Percentiles rank a stretch among this genome's conserved stretches.
Evolutionary conservation across 2,329 filamentous ascomycete genomes (phyloP).

Genomic region (Verticillium nonalfalfae): DNA sequence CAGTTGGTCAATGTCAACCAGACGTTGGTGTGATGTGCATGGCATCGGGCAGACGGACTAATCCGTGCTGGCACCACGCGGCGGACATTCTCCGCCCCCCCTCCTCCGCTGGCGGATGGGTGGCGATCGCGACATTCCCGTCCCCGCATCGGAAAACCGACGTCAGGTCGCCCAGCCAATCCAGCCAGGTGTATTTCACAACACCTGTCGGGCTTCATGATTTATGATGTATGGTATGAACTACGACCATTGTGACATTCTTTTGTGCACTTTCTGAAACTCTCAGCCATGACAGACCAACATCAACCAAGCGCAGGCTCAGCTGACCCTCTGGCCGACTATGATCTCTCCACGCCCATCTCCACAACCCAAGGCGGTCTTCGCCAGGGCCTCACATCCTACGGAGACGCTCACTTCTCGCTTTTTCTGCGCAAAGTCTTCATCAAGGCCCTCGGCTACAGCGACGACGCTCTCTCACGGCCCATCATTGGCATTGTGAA

Average conservation of each 20-base stretch:
- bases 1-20: too few species aligned
- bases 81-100: background rate
- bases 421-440: slow-evolving; percentile 71
- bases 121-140: background rate
- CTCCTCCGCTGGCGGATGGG: too few species aligned
- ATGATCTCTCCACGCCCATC: slow-evolving; percentile 51
- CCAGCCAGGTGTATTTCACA: background rate
- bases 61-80: background rate
- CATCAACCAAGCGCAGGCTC: background rate
- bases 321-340: slow-evolving; percentile 38
- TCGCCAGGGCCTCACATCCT: slow-evolving; percentile 58
- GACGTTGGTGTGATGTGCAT: too few species aligned
- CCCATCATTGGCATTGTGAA: slow-evolving; percentile 73
- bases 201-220: background rate
- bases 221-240: background rate
- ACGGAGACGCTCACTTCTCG: slow-evolving; percentile 70
- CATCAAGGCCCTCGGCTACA: slow-evolving; percentile 70
- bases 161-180: background rate
- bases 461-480: slow-evolving; percentile 61
- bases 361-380: slow-evolving; percentile 42
- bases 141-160: background rate
- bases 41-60: background rate
- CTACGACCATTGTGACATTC: background rate
- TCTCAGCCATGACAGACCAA: background rate
- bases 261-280: background rate